Evolutionary conservation across 164 flowering plant genomes (phyloP).

Genomic region (Vitis cinerea): DNA sequence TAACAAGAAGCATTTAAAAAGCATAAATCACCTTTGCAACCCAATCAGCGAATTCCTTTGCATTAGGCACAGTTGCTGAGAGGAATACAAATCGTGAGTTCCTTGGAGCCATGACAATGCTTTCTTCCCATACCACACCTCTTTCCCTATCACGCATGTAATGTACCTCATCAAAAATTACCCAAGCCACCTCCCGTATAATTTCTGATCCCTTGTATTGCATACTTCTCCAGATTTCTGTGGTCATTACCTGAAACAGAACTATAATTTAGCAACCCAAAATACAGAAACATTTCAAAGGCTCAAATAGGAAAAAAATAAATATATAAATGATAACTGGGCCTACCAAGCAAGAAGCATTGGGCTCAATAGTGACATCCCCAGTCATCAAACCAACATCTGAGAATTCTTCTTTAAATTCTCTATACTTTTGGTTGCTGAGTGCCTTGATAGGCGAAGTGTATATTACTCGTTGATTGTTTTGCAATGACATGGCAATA

Average conservation of each 20-base stretch:
- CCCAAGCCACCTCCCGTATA: constrained; percentile 92
- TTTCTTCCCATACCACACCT: constrained; percentile 99
- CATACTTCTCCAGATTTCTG: constrained; percentile 99
- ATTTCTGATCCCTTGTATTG: constrained; percentile 96
- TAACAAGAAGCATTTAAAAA: constrained; percentile 8
- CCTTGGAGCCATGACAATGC: constrained; percentile 98
- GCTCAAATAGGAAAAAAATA: neutral
- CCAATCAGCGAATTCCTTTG: constrained; percentile 99
- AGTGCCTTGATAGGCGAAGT: constrained; percentile 99
- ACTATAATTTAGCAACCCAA: neutral
- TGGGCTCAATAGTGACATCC: constrained; percentile 97
- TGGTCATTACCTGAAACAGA: constrained; percentile 87
- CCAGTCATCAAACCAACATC: constrained; percentile 99
- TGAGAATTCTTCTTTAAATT: constrained; percentile 91
- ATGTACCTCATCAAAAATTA: constrained; percentile 97
- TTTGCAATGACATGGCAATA: constrained; percentile 86
- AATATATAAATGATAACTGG: neutral
- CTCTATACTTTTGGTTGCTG: constrained; percentile 93
- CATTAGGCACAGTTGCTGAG: constrained; percentile 99
- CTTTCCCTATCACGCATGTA: constrained; percentile 99
- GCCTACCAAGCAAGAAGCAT: constrained; percentile 94
- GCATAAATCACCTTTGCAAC: constrained; percentile 79
- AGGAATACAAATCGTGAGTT: constrained; percentile 92
- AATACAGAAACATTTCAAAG: neutral
- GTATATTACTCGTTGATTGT: constrained; percentile 88